Base-by-base conservation (phyloP, 2,329 filamentous ascomycete species). In the Cryphonectria radicalis region DNA sequence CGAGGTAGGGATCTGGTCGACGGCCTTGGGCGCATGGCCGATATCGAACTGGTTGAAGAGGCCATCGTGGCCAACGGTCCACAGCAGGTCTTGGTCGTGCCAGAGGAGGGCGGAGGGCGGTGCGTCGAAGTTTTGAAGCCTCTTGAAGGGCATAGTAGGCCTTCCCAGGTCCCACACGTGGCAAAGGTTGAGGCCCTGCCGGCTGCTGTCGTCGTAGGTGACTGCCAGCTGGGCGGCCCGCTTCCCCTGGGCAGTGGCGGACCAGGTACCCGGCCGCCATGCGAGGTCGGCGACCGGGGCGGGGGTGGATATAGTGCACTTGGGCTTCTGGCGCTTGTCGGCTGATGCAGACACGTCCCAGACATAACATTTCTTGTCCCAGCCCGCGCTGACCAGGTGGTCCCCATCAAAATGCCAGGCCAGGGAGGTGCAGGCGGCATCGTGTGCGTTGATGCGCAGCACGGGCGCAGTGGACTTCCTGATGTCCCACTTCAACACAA, bases 101-200 rank as follows among this genome's bases (percentile, higher is more conserved):
- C 90, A 92, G 8, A 90, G 79, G 22, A 92, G 77, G 1, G 85
- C 85, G 11, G 84, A 85, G 0, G 90, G 90, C 3, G 89, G 86
- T 40, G 77, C 83, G 32, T 88, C 85, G 74, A 91, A 91, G 55
- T 86, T 81, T 71, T 90, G 87, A 63, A 92, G 85, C 75, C 90
- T 88, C 74, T 91, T 90, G 76, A 90, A 91, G 0, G 90, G 89
- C 83, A 92, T 86, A 1, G 89, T 88, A 1, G 90, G 89, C 43
- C 90, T 84, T 8, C 89, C 90, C n/a, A 92, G 80, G 76, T 92
- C 90, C 89, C 90, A 92, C 28, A 92, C 83, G 70, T 92, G 89
- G 19, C 91, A 88, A 0, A 85, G 82, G 40, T 84, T 87, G 60
- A 88, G 87, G 59, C 88, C 89, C 68, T 86, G 86, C 11, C 85